These are phyloP conservation scores for Thelonectria blattea DNA, from an alignment of 2,329 filamentous ascomycete species.

Conservation along the genomic window DNA sequence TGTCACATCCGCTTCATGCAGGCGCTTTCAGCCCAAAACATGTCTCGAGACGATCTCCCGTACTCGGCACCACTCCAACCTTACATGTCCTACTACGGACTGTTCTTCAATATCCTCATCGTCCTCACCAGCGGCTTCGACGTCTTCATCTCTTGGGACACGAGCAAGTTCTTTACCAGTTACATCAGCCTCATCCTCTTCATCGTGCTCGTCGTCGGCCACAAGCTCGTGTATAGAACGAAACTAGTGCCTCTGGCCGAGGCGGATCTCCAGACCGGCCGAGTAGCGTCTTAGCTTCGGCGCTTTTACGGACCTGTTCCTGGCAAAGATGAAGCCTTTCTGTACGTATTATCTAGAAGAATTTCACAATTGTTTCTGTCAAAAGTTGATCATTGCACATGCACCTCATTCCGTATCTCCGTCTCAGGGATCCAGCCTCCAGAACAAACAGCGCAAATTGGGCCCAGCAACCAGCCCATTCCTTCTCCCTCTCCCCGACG, in stretches of 20 bases:
- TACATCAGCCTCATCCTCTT: conserved; percentile 72
- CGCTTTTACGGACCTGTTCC: not conserved
- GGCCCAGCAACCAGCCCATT: not conserved
- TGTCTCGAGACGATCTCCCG: conserved; percentile 64
- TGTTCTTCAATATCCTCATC: conserved; percentile 69
- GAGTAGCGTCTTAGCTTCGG: conserved; percentile 11
- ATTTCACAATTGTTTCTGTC: not conserved
- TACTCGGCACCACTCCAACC: conserved; percentile 69
- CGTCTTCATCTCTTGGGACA: conserved; percentile 68
- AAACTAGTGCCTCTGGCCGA: conserved; percentile 45
- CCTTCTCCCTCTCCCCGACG: not conserved
- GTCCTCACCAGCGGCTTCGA: conserved; percentile 73
- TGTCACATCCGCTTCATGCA: conserved; percentile 71
- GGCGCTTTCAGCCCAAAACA: conserved; percentile 60
- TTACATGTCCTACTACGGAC: conserved; percentile 68
- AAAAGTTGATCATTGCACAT: not conserved
- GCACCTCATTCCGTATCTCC: not conserved
- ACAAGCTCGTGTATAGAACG: conserved; percentile 58
- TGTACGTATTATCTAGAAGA: not conserved
- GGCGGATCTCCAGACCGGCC: conserved; percentile 43
- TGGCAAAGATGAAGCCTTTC: not conserved
- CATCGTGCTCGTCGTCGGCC: conserved; percentile 61
- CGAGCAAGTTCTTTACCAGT: conserved; percentile 65
- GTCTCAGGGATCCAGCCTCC: not conserved
- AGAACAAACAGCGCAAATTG: not conserved